phyloP scores from a whole-genome alignment of 140 eudicot genomes.

The Erigeron philadelphicus region DNA sequence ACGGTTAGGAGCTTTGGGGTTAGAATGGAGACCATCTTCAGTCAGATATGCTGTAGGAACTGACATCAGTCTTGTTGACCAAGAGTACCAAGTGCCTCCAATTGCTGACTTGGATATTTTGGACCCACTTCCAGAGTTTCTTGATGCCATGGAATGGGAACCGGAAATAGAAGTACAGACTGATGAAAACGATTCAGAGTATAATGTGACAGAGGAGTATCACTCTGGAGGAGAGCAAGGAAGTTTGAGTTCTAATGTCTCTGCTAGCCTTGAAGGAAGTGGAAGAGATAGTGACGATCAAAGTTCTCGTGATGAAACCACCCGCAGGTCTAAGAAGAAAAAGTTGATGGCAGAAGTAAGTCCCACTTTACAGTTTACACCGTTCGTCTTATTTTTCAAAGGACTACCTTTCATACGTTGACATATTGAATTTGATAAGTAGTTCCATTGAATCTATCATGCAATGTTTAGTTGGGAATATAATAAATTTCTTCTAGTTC shows the following conservation, averaged over 20 bases:
- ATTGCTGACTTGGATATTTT: constrained; percentile 74
- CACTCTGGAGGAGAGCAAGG: constrained; percentile 67
- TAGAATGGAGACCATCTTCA: constrained; percentile 89
- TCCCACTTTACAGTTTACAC: not conserved
- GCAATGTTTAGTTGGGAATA: too few species aligned
- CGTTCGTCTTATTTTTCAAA: not conserved
- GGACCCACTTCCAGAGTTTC: constrained; percentile 88
- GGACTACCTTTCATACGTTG: not conserved
- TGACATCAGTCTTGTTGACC: constrained; percentile 77
- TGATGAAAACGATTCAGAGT: constrained; percentile 88
- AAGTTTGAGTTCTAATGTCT: constrained; percentile 49
- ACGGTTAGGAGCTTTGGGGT: constrained; percentile 78
- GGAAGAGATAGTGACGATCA: constrained; percentile 64
- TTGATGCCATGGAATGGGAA: constrained; percentile 99
- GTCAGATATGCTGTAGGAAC: constrained; percentile 74
- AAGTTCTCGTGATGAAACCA: constrained; percentile 39
- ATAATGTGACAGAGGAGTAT: constrained; percentile 67
- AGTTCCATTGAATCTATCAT: not conserved
- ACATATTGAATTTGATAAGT: not conserved
- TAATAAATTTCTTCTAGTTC: too few species aligned
- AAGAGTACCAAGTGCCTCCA: constrained; percentile 75
- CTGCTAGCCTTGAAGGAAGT: constrained; percentile 53
- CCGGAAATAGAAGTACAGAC: constrained; percentile 72
- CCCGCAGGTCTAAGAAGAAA: constrained; percentile 71
- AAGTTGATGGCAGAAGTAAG: constrained; percentile 55